phyloP scores from a whole-genome alignment of 2,329 filamentous ascomycete genomes.

The Colletotrichum musicola region DNA sequence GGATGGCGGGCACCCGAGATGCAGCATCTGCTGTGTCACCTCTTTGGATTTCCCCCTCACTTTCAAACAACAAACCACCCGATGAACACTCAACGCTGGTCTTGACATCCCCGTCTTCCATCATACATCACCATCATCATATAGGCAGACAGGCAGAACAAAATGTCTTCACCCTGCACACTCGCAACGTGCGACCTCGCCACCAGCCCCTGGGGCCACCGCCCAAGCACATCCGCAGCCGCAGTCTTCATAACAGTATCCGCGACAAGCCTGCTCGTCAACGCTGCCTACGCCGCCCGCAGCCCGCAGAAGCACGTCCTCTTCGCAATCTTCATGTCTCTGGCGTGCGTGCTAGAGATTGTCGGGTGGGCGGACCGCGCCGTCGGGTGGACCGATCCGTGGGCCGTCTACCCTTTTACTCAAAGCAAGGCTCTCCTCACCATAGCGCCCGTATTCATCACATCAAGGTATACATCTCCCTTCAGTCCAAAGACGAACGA shows the following conservation, averaged over 20 bases:
- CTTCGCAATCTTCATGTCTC: slow-evolving; percentile 40
- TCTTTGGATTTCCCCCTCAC: too few species aligned
- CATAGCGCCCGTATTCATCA: slow-evolving; percentile 46
- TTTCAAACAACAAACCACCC: neutral
- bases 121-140: neutral
- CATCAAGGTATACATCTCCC: too few species aligned
- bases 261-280: slow-evolving; percentile 38
- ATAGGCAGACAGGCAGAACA: neutral
- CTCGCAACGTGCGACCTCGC: slow-evolving; percentile 41
- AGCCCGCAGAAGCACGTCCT: slow-evolving; percentile 29
- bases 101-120: neutral
- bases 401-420: slow-evolving; percentile 43
- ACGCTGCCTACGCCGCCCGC: slow-evolving; percentile 38
- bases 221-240: slow-evolving; percentile 37
- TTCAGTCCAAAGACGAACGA: too few species aligned
- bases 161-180: slow-evolving; percentile 36
- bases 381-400: slow-evolving; percentile 42
- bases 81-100: neutral
- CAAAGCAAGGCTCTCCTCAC: slow-evolving; percentile 43
- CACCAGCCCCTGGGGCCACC: slow-evolving; percentile 44
- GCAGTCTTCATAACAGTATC: slow-evolving; percentile 43
- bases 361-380: slow-evolving; percentile 43
- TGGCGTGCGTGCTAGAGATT: slow-evolving; percentile 44
- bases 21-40: neutral
- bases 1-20: neutral